A percentile compares a stretch with the other conserved stretches of the same genome.
Conservation (phyloP, 768 basidiomycete species). For the Trametes meyenii region DNA sequence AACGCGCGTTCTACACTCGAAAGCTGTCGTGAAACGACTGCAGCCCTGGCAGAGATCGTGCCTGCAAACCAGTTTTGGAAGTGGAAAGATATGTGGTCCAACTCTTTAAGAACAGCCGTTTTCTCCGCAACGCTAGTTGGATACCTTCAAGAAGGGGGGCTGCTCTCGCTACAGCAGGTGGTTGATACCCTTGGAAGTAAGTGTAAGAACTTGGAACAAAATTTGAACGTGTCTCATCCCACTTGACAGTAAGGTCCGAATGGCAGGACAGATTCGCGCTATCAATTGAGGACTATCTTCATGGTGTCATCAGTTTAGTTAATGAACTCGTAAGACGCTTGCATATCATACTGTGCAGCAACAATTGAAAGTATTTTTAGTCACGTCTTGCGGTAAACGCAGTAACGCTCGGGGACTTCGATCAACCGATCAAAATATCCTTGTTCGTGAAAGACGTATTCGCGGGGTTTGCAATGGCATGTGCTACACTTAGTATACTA, state of each 20-base stretch:
- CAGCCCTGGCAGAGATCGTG: conserved; percentile 57
- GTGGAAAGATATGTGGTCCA: conserved; percentile 85
- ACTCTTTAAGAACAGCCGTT: conserved; percentile 65
- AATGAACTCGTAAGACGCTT: conserved; percentile 69
- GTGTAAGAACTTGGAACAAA: conserved; percentile 28
- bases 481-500: not conserved
- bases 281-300: conserved; percentile 79
- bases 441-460: conserved; percentile 80
- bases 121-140: conserved; percentile 68
- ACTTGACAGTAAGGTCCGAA: conserved; percentile 58
- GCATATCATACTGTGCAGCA: not conserved
- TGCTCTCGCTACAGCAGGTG: conserved; percentile 58
- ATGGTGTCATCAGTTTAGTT: conserved; percentile 74
- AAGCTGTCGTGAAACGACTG: conserved; percentile 54
- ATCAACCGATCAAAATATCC: conserved; percentile 78
- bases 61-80: conserved; percentile 80
- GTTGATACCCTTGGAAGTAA: conserved; percentile 67
- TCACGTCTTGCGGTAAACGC: conserved; percentile 79
- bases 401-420: conserved; percentile 81
- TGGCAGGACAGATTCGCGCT: conserved; percentile 69
- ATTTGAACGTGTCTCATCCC: not conserved
- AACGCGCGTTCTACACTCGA: conserved; percentile 56
- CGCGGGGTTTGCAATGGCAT: conserved; percentile 82
- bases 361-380: conserved; percentile 37
- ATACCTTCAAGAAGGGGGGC: conserved; percentile 59